Conservation (phyloP, 148 eudicot species). For the Rhododendron simsii region DNA sequence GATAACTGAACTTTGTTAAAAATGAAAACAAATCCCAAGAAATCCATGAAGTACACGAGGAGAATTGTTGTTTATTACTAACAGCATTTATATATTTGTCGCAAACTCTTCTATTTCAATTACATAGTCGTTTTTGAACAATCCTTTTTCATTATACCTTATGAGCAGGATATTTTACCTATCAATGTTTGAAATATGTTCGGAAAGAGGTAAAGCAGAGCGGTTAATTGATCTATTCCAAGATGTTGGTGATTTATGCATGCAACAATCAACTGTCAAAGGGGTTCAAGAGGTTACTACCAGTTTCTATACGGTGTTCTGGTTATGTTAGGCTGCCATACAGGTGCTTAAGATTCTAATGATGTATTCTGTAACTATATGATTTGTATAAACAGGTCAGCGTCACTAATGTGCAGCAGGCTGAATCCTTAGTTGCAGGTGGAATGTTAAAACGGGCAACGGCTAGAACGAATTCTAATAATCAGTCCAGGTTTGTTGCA, state of each 20-base stretch:
- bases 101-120: not conserved
- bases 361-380: constrained; percentile 2
- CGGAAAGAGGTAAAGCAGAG: constrained; percentile 73
- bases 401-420: constrained; percentile 53
- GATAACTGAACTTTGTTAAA: not conserved
- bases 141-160: not conserved
- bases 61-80: not conserved
- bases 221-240: constrained; percentile 61
- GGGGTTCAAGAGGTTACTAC: constrained; percentile 65
- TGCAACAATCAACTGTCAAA: constrained; percentile 69
- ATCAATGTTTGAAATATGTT: constrained; percentile 71
- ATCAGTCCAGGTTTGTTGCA: constrained; percentile 69
- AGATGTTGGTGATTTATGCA: constrained; percentile 46
- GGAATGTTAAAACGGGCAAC: constrained; percentile 76
- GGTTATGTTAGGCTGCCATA: not conserved
- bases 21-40: not conserved
- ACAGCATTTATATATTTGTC: no score
- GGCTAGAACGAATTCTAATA: constrained; percentile 73
- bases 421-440: constrained; percentile 61
- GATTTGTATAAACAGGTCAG: constrained; percentile 33
- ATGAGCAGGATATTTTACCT: constrained; percentile 55
- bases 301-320: not conserved
- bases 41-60: not conserved
- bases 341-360: not conserved
- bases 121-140: not conserved